A percentile compares a stretch with the other conserved stretches of the same genome.
Evolutionary conservation across 2,329 filamentous ascomycete species (phyloP).

Genomic region (Fusarium coicis): DNA sequence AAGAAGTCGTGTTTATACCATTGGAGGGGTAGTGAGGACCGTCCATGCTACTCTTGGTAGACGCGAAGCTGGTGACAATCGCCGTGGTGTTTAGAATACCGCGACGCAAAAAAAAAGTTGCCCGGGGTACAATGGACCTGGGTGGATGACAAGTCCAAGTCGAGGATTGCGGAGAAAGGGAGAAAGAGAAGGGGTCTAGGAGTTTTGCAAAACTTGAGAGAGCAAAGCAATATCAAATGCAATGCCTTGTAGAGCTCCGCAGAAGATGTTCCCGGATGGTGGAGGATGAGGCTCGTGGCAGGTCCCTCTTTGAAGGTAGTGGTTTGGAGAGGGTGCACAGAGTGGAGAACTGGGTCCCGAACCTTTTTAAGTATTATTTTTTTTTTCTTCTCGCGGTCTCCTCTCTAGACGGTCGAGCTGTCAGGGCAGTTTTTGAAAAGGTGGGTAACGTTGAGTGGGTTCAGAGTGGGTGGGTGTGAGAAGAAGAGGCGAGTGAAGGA

Average conservation of each 20-base stretch:
- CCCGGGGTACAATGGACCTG: slow-evolving; percentile 39
- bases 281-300: slow-evolving; percentile 55
- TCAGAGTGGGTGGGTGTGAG: slow-evolving; percentile 38
- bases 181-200: slow-evolving; percentile 22
- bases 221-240: slow-evolving; percentile 42
- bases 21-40: slow-evolving; percentile 65
- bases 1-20: slow-evolving; percentile 65
- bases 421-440: slow-evolving; percentile 46
- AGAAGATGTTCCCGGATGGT: slow-evolving; percentile 50
- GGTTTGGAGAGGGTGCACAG: slow-evolving; percentile 58
- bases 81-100: slow-evolving; percentile 40
- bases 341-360: slow-evolving; percentile 59
- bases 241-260: slow-evolving; percentile 45
- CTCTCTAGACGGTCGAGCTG: slow-evolving; percentile 37
- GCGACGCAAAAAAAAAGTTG: slow-evolving; percentile 34
- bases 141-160: slow-evolving; percentile 42
- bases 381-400: slow-evolving; percentile 40
- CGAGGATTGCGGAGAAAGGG: slow-evolving; percentile 37
- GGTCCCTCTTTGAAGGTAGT: slow-evolving; percentile 54
- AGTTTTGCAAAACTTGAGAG: slow-evolving; percentile 31
- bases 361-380: slow-evolving; percentile 53
- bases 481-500: slow-evolving; percentile 38
- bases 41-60: slow-evolving; percentile 62
- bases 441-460: slow-evolving; percentile 44
- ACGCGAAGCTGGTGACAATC: slow-evolving; percentile 46